phyloP scores from a whole-genome alignment of 1,139 yeast genomes.

The Arxiozyma telluris region DNA sequence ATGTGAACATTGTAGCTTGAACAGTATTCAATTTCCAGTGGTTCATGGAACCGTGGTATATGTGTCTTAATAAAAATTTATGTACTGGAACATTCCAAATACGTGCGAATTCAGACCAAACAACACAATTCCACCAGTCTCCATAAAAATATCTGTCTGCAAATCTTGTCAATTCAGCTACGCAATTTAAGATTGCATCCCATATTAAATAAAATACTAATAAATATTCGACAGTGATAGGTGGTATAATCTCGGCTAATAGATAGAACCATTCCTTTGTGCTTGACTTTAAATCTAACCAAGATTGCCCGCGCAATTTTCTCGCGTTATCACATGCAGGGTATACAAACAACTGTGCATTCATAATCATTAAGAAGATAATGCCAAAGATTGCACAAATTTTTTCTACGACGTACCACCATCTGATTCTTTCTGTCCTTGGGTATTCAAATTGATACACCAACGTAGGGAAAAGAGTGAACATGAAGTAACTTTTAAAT shows the following conservation, averaged over 20 bases:
- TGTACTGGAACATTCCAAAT: conserved; percentile 92
- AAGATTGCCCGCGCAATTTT: conserved; percentile 21
- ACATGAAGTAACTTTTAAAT: conserved; percentile 52
- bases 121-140: conserved; percentile 89
- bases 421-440: conserved; percentile 54
- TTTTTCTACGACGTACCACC: conserved; percentile 56
- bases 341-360: conserved; percentile 65
- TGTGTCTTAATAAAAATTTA: conserved; percentile 74
- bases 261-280: conserved; percentile 50
- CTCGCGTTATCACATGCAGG: conserved; percentile 57
- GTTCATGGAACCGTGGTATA: conserved; percentile 77
- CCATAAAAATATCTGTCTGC: conserved; percentile 87
- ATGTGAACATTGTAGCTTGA: conserved; percentile 67
- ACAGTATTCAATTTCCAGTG: conserved; percentile 52
- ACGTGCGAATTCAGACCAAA: conserved; percentile 85
- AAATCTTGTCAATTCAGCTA: conserved; percentile 72
- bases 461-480: conserved; percentile 74
- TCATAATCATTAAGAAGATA: conserved; percentile 61
- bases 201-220: conserved; percentile 76
- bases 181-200: conserved; percentile 80
- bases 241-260: conserved; percentile 66
- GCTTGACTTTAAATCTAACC: conserved; percentile 39
- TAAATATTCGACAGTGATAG: conserved; percentile 58
- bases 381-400: conserved; percentile 72
- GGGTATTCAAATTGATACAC: conserved; percentile 72